These are phyloP conservation scores for Tulasnella calospora DNA, from an alignment of 768 basidiomycete species.

Conservation along the genomic window DNA sequence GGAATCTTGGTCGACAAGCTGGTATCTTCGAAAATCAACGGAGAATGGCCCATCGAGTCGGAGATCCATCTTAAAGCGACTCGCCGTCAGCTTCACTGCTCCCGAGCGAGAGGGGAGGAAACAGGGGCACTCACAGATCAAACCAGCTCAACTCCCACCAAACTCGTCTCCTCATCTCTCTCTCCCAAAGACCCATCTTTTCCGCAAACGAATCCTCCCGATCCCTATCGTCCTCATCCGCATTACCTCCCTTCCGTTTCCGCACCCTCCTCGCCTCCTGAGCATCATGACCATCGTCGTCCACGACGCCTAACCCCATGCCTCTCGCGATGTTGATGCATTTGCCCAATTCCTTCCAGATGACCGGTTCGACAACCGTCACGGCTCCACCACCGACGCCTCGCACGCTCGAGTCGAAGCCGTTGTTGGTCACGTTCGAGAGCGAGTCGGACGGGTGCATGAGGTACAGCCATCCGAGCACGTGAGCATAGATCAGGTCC, in stretches of 20 bases:
- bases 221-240: neutral
- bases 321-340: conserved; percentile 60
- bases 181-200: conserved; percentile 22
- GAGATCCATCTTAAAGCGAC: conserved; percentile 62
- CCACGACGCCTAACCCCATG: conserved; percentile 55
- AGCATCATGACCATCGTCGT: conserved; percentile 47
- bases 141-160: conserved; percentile 81
- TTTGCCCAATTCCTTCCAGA: conserved; percentile 49
- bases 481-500: conserved; percentile 4
- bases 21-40: conserved; percentile 52
- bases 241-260: neutral
- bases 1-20: conserved; percentile 52
- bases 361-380: conserved; percentile 16
- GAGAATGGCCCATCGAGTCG: conserved; percentile 58
- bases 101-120: neutral
- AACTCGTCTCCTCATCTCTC: conserved; percentile 49
- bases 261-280: conserved; percentile 41
- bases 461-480: conserved; percentile 17
- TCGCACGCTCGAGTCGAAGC: conserved; percentile 29
- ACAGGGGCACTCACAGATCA: conserved; percentile 55
- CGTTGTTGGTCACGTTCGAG: conserved; percentile 31
- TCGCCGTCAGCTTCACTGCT: too few relatives aligned
- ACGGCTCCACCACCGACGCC: conserved; percentile 28
- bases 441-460: conserved; percentile 12
- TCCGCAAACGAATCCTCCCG: neutral